Evolutionary conservation across 345 rosid genomes (phyloP).

Genomic region (Citrus trifoliata): DNA sequence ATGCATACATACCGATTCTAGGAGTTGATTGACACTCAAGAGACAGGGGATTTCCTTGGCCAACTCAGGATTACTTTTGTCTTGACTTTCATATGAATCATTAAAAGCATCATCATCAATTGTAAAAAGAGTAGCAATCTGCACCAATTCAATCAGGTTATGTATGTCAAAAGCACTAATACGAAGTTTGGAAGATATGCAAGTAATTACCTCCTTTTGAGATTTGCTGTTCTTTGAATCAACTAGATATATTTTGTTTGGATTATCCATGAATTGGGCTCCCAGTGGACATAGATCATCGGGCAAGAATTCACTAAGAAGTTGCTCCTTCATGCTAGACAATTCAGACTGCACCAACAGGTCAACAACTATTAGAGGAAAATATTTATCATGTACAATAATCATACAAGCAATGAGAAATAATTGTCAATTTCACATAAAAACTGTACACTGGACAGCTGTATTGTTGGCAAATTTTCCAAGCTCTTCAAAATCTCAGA

Average conservation of each 20-base stretch:
- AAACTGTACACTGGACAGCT: conserved; percentile 50
- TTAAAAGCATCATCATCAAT: conserved; percentile 56
- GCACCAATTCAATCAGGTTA: conserved; percentile 19
- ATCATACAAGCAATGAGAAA: background rate
- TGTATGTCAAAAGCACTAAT: conserved; percentile 12
- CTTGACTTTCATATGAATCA: conserved; percentile 42
- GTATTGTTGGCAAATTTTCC: conserved; percentile 56
- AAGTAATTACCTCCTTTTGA: conserved; percentile 33
- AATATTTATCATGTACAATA: background rate
- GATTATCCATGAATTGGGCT: conserved; percentile 48
- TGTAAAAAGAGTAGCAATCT: conserved; percentile 38
- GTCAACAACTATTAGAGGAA: conserved; percentile 8
- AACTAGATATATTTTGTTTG: conserved; percentile 35
- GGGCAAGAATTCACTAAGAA: conserved; percentile 72
- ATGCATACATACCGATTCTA: conserved; percentile 64
- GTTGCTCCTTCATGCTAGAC: conserved; percentile 48
- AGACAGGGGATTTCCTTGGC: conserved; percentile 36
- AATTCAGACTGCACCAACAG: conserved; percentile 54
- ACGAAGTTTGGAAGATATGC: conserved; percentile 10
- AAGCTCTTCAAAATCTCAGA: conserved; percentile 72
- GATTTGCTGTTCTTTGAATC: conserved; percentile 30
- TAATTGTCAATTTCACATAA: background rate
- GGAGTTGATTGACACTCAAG: conserved; percentile 68
- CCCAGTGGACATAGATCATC: conserved; percentile 87
- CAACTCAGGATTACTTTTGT: conserved; percentile 31